A percentile compares a stretch with the other conserved stretches of the same genome.
phyloP scores from a whole-genome alignment of 2,329 filamentous ascomycete species.

The Fusarium sp. region DNA sequence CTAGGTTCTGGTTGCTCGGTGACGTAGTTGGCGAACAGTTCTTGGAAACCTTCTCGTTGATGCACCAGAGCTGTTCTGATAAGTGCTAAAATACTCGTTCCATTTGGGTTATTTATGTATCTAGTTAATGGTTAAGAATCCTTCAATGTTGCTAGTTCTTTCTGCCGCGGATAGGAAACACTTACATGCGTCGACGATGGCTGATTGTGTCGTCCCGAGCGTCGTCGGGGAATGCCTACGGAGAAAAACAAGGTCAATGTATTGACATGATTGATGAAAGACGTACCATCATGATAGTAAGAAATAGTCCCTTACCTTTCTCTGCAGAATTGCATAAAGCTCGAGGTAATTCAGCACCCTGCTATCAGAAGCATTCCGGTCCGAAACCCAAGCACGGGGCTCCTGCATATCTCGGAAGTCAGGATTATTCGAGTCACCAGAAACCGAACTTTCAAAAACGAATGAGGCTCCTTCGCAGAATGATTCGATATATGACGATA shows the following conservation, averaged over 20 bases:
- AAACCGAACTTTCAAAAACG: not conserved
- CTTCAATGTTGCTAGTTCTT: not conserved
- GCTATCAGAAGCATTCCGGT: conserved; percentile 5
- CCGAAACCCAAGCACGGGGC: conserved; percentile 16
- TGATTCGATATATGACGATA: not conserved
- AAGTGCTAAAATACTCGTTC: conserved; percentile 10
- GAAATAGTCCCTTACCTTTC: conserved; percentile 1
- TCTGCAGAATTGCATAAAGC: not conserved
- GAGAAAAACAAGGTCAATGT: not conserved
- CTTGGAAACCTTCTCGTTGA: conserved; percentile 5
- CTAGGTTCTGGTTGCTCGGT: conserved; percentile 4
- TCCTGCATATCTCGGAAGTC: not conserved
- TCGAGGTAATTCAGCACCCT: not conserved
- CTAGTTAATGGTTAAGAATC: conserved; percentile 4
- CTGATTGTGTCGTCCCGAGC: not conserved
- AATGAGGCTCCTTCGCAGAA: conserved; percentile 6
- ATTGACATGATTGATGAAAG: not conserved
- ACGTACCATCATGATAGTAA: not conserved
- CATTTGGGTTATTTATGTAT: conserved; percentile 27
- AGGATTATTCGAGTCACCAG: not conserved
- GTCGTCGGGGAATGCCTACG: not conserved
- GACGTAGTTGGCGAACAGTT: conserved; percentile 27
- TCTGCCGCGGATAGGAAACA: not conserved
- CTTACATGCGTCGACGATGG: conserved; percentile 8
- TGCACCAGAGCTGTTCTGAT: conserved; percentile 4